Evolutionary conservation across 805 yeast species (phyloP).

Genomic region (Kazachstania kunashirensis): DNA sequence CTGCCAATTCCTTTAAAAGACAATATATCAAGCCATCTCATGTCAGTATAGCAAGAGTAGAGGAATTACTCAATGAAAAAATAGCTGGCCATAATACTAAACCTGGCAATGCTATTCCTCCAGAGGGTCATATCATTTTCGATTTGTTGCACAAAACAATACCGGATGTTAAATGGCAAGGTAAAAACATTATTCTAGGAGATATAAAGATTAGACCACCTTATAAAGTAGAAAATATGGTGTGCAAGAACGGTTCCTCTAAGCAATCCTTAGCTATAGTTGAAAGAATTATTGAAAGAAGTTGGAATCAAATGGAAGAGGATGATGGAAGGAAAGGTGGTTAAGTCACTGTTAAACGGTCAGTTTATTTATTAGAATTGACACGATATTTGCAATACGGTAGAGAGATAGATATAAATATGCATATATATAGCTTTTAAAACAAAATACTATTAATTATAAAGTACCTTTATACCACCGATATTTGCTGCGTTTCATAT

Average conservation of each 20-base stretch:
- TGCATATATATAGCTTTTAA: too few species aligned
- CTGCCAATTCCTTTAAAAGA: conserved; percentile 22
- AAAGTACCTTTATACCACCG: too few species aligned
- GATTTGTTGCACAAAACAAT: conserved; percentile 36
- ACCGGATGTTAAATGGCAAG: conserved; percentile 38
- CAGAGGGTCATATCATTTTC: conserved; percentile 38
- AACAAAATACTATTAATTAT: too few species aligned
- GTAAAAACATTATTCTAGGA: conserved; percentile 35
- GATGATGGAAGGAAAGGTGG: conserved; percentile 43
- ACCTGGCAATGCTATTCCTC: conserved; percentile 31
- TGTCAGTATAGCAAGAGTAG: conserved; percentile 25
- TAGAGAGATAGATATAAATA: too few species aligned
- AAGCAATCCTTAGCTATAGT: conserved; percentile 33
- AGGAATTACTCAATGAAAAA: conserved; percentile 18
- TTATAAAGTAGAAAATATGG: conserved; percentile 28
- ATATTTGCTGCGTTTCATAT: too few species aligned
- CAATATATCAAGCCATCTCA: conserved; percentile 29
- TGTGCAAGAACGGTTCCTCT: conserved; percentile 13
- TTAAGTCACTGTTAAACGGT: too few species aligned
- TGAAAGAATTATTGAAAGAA: conserved; percentile 41
- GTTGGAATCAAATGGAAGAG: conserved; percentile 34
- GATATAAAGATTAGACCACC: conserved; percentile 40
- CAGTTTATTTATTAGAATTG: too few species aligned
- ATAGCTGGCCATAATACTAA: conserved; percentile 20
- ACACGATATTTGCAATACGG: too few species aligned